Evolutionary conservation across 148 eudicot species (phyloP).

Genomic region (Chenopodium album): DNA sequence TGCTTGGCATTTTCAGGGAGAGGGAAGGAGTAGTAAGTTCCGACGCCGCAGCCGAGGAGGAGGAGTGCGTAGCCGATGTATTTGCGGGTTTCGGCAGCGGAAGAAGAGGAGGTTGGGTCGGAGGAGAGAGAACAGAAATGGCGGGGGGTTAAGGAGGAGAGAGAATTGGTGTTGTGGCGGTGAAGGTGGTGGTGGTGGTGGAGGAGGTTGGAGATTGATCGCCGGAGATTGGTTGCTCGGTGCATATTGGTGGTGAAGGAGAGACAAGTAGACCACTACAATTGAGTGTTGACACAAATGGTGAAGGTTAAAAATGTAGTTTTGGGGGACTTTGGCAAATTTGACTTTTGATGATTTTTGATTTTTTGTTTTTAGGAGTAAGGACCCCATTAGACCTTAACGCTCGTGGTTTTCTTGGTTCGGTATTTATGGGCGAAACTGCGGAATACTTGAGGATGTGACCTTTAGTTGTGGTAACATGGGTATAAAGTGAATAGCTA

Average conservation of each 20-base stretch:
- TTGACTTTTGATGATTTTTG: too few relatives aligned
- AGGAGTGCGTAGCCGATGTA: constrained; percentile 82
- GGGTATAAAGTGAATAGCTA: too few relatives aligned
- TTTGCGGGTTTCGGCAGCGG: constrained; percentile 59
- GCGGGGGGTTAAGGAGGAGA: constrained; percentile 31
- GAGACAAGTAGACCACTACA: not conserved
- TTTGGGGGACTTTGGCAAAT: too few relatives aligned
- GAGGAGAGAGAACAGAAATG: constrained; percentile 41
- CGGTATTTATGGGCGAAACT: too few relatives aligned
- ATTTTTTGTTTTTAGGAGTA: too few relatives aligned
- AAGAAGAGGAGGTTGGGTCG: constrained; percentile 31
- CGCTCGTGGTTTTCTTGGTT: too few relatives aligned
- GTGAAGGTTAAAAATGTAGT: too few relatives aligned
- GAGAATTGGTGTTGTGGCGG: not conserved
- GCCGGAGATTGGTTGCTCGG: constrained; percentile 49
- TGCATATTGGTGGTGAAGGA: constrained; percentile 38
- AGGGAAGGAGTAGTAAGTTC: constrained; percentile 94
- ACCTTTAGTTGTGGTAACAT: too few relatives aligned
- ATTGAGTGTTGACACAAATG: too few relatives aligned
- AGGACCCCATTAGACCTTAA: too few relatives aligned
- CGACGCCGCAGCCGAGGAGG: constrained; percentile 59
- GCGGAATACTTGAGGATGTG: too few relatives aligned
- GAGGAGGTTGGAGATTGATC: constrained; percentile 38
- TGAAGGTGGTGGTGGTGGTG: constrained; percentile 23
- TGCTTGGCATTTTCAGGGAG: constrained; percentile 73